Evolutionary conservation across 345 rosid species (phyloP).

Genomic region (Brassica cretica): DNA sequence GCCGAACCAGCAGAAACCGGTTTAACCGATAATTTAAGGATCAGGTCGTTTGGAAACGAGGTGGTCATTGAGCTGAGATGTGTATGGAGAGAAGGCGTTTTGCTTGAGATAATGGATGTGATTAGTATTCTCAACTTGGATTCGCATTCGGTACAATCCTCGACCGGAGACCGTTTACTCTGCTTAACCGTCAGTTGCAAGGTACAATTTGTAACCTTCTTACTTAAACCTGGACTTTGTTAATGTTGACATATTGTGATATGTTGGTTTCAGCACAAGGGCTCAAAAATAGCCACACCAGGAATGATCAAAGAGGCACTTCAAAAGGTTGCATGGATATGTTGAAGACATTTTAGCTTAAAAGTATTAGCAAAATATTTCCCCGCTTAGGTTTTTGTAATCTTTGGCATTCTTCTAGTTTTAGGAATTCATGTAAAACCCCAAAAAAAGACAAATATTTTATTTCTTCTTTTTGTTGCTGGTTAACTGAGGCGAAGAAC

Average conservation of each 20-base stretch:
- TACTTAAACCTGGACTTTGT: conserved; percentile 7
- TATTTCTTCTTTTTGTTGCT: background rate
- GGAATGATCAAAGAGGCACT: conserved; percentile 59
- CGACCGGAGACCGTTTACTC: conserved; percentile 59
- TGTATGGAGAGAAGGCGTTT: conserved; percentile 73
- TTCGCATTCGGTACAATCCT: conserved; percentile 77
- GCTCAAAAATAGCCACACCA: conserved; percentile 45
- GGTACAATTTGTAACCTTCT: conserved; percentile 47
- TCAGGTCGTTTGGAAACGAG: conserved; percentile 51
- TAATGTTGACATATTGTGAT: conserved; percentile 16
- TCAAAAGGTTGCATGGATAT: conserved; percentile 58
- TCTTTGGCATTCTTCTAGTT: conserved; percentile 8
- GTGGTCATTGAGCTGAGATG: conserved; percentile 67
- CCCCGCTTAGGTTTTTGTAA: conserved; percentile 19
- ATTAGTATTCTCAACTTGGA: conserved; percentile 61
- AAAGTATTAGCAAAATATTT: background rate
- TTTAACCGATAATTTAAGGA: conserved; percentile 43
- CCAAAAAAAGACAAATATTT: background rate
- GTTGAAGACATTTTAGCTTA: conserved; percentile 35
- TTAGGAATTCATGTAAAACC: conserved; percentile 27
- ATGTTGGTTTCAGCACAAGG: conserved; percentile 57
- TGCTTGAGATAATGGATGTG: conserved; percentile 79
- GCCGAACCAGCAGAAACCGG: conserved; percentile 37
- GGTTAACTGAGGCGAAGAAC: conserved; percentile 1
- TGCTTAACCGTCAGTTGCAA: conserved; percentile 60